phyloP scores from a whole-genome alignment of 1,284 basidiomycete genomes.

The Apiotrichum laibachii region DNA sequence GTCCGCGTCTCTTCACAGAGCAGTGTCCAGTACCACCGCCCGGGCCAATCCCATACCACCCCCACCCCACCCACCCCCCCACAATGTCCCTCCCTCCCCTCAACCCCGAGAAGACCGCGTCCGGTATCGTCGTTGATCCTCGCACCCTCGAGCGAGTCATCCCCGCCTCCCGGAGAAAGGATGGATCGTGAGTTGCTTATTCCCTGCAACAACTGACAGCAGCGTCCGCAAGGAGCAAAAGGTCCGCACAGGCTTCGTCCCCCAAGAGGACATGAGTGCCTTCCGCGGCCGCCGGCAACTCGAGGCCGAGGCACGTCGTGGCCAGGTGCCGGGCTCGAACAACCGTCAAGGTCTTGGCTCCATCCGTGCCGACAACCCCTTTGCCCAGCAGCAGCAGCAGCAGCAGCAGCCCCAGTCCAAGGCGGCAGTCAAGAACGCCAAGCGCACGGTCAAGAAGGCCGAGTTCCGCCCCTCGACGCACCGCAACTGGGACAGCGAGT shows the following conservation, averaged over 20 bases:
- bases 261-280: slow-evolving; percentile 83
- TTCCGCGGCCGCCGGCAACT: slow-evolving; percentile 75
- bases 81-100: slow-evolving; percentile 52
- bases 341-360: slow-evolving; percentile 1
- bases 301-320: slow-evolving; percentile 59
- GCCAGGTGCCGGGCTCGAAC: slow-evolving; percentile 35
- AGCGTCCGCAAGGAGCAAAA: slow-evolving; percentile 86
- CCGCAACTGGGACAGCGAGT: slow-evolving; percentile 32
- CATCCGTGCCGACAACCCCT: slow-evolving; percentile 28
- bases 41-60: too few species aligned
- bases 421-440: slow-evolving; percentile 75
- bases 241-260: slow-evolving; percentile 89
- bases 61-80: not conserved
- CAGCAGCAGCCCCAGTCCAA: slow-evolving; percentile 41
- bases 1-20: too few species aligned
- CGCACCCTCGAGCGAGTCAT: slow-evolving; percentile 81
- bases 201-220: not conserved
- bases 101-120: slow-evolving; percentile 63
- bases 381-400: slow-evolving; percentile 22
- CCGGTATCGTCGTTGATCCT: slow-evolving; percentile 82
- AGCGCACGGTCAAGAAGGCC: slow-evolving; percentile 32
- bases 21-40: too few species aligned
- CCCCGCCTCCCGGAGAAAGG: slow-evolving; percentile 73
- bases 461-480: not conserved
- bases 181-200: slow-evolving; percentile 73